These are phyloP conservation scores for Nitzschia sp. DNA, from an alignment of 108 stramenopile species.

Conservation along the genomic window DNA sequence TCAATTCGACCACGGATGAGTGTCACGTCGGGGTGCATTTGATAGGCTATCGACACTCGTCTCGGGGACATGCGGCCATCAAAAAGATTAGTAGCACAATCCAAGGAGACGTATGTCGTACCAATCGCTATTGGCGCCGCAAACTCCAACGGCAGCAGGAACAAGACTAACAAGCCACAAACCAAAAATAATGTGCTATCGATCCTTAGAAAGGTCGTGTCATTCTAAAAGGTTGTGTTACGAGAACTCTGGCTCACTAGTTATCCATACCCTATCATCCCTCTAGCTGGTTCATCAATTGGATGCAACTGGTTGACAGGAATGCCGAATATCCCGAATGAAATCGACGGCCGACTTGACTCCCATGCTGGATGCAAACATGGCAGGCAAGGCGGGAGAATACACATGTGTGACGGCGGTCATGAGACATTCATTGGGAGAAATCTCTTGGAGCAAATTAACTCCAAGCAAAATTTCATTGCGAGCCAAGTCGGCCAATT, in stretches of 20 bases:
- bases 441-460: slow-evolving; percentile 63
- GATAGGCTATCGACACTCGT: slow-evolving; percentile 57
- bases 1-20: neutral
- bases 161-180: too few relatives aligned
- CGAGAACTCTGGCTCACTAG: too few relatives aligned
- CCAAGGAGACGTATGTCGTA: slow-evolving; percentile 68
- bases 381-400: slow-evolving; percentile 64
- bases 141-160: slow-evolving; percentile 43
- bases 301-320: slow-evolving; percentile 2
- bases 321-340: slow-evolving; percentile 71
- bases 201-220: too few relatives aligned
- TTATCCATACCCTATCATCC: too few relatives aligned
- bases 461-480: slow-evolving; percentile 86
- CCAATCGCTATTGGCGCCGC: slow-evolving; percentile 82
- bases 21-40: slow-evolving; percentile 33
- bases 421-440: slow-evolving; percentile 60
- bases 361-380: slow-evolving; percentile 73
- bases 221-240: too few relatives aligned
- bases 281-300: neutral
- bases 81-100: slow-evolving; percentile 56
- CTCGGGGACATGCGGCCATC: slow-evolving; percentile 40
- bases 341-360: slow-evolving; percentile 80
- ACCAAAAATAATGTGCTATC: too few relatives aligned
- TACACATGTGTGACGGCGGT: slow-evolving; percentile 84
- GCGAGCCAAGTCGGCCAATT: slow-evolving; percentile 28